Evolutionary conservation across 2,329 filamentous ascomycete genomes (phyloP).

Genomic region (Aspergillus tanneri): DNA sequence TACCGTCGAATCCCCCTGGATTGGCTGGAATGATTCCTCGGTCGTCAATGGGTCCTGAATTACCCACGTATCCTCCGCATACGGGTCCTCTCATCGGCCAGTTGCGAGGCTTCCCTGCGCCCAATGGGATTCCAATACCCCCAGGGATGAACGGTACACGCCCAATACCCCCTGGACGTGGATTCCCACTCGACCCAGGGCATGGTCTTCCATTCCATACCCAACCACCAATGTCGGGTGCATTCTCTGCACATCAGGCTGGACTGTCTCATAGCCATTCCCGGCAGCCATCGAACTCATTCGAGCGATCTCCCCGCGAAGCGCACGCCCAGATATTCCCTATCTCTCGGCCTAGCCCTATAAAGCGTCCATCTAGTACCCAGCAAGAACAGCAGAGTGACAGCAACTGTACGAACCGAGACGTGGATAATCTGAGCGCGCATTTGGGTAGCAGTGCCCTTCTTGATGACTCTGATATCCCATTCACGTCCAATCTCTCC

Average conservation of each 20-base stretch:
- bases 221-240: slow-evolving; percentile 44
- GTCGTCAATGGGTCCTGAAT: slow-evolving; percentile 50
- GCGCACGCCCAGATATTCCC: slow-evolving; percentile 63
- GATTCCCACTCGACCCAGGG: slow-evolving; percentile 51
- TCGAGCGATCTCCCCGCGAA: slow-evolving; percentile 60
- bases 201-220: slow-evolving; percentile 43
- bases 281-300: slow-evolving; percentile 69
- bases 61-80: slow-evolving; percentile 56
- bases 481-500: slow-evolving; percentile 54
- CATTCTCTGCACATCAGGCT: slow-evolving; percentile 36
- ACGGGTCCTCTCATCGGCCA: slow-evolving; percentile 53
- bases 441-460: slow-evolving; percentile 90
- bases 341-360: slow-evolving; percentile 79
- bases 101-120: slow-evolving; percentile 54
- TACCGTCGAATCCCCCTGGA: slow-evolving; percentile 56
- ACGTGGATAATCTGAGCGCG: slow-evolving; percentile 70
- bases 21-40: slow-evolving; percentile 56
- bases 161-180: slow-evolving; percentile 58
- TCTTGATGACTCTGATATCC: slow-evolving; percentile 69
- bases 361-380: slow-evolving; percentile 79
- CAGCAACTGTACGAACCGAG: slow-evolving; percentile 48
- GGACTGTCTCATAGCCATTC: slow-evolving; percentile 61
- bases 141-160: slow-evolving; percentile 62
- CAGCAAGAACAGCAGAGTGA: slow-evolving; percentile 48
- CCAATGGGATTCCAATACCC: slow-evolving; percentile 55